Conservation (phyloP, 2,329 filamentous ascomycete genomes). For the Fusarium camptoceras region DNA sequence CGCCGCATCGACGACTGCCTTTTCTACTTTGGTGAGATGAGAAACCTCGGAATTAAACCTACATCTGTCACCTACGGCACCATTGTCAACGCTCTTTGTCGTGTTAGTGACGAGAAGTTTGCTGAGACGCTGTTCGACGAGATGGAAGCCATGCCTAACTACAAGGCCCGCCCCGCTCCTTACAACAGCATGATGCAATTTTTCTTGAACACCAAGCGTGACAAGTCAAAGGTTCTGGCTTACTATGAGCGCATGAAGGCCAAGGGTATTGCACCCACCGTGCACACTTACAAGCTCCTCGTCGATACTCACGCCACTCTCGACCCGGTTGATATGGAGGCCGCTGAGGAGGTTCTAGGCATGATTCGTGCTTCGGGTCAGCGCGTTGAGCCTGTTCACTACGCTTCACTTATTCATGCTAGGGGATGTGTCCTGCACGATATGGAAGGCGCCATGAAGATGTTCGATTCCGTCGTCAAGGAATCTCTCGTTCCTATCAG, state of each 20-base stretch:
- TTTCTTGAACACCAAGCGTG: conserved; percentile 96
- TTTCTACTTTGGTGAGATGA: conserved; percentile 99
- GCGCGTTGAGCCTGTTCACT: conserved; percentile 90
- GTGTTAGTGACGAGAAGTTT: conserved; percentile 97
- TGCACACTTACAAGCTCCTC: conserved; percentile 97
- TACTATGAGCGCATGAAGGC: conserved; percentile 96
- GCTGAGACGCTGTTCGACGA: conserved; percentile 98
- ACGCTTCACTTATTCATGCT: conserved; percentile 94
- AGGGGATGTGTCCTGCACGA: conserved; percentile 95
- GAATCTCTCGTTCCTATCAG: conserved; percentile 76
- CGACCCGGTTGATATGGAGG: conserved; percentile 88
- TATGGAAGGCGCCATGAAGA: conserved; percentile 80
- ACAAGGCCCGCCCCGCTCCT: conserved; percentile 95
- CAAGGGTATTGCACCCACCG: conserved; percentile 88
- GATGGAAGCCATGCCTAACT: conserved; percentile 99
- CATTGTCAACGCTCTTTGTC: conserved; percentile 96
- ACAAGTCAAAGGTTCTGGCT: conserved; percentile 90
- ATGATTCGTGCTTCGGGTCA: conserved; percentile 80
- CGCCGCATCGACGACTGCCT: conserved; percentile 97
- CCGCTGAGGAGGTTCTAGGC: conserved; percentile 85
- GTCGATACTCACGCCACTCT: conserved; percentile 96
- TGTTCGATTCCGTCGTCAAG: conserved; percentile 84
- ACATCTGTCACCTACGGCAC: conserved; percentile 98
- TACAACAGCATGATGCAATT: conserved; percentile 99
- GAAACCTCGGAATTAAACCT: conserved; percentile 88